Evolutionary conservation across 805 yeast species (phyloP).

Genomic region (Pichia heedii): DNA sequence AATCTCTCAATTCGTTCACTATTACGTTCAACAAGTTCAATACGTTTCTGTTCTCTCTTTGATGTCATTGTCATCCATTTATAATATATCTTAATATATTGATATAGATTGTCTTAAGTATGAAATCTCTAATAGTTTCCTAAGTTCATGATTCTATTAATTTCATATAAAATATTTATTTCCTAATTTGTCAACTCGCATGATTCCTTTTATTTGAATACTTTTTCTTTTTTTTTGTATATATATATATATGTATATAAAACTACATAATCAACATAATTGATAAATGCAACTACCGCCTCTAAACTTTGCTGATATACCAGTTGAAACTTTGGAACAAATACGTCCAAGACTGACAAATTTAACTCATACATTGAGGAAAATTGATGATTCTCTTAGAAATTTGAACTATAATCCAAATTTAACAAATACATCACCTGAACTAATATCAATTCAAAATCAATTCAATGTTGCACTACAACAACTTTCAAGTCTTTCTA

Average conservation of each 20-base stretch:
- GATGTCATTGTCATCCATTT: not conserved
- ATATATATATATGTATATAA: too few relatives aligned
- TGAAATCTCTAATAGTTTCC: too few relatives aligned
- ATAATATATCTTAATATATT: too few relatives aligned
- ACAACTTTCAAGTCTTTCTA: conserved; percentile 71
- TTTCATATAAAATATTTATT: too few relatives aligned
- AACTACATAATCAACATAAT: too few relatives aligned
- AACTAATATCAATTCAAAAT: conserved; percentile 60
- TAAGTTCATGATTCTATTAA: too few relatives aligned
- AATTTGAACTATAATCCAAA: conserved; percentile 18
- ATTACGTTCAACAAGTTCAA: not conserved
- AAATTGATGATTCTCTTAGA: conserved; percentile 45
- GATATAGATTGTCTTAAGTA: too few relatives aligned
- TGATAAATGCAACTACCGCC: too few relatives aligned
- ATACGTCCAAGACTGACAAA: conserved; percentile 55
- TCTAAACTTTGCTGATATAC: conserved; percentile 33
- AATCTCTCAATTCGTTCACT: not conserved
- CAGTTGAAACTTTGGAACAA: conserved; percentile 54
- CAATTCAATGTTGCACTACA: conserved; percentile 79
- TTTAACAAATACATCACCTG: conserved; percentile 20
- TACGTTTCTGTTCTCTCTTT: not conserved
- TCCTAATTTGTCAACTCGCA: too few relatives aligned
- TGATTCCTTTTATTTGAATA: too few relatives aligned
- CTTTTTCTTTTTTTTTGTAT: too few relatives aligned
- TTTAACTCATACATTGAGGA: conserved; percentile 49